Evolutionary conservation across 1,284 basidiomycete species (phyloP).

Genomic region (Mycena citricolor): DNA sequence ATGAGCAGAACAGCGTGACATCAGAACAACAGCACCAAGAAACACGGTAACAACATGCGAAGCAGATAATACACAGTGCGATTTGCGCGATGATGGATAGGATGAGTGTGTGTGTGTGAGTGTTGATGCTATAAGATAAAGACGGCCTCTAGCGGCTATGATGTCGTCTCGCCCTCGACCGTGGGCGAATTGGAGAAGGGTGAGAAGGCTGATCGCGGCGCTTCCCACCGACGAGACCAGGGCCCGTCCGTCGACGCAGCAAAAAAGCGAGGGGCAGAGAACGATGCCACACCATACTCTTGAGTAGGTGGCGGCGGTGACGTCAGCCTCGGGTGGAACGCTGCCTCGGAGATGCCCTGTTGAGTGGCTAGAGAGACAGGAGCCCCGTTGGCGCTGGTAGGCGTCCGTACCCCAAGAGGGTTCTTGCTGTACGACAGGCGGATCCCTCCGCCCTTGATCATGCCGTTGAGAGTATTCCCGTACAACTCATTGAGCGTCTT

Average conservation of each 20-base stretch:
- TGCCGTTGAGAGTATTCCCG: conserved; percentile 85
- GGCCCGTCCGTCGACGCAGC: conserved; percentile 8
- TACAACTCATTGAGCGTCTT: conserved; percentile 87
- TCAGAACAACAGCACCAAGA: no score
- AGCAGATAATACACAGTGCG: no score
- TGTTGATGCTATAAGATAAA: no score
- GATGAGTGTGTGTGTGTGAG: no score
- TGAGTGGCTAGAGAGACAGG: not conserved
- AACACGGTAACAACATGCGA: no score
- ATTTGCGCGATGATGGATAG: no score
- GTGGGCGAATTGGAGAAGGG: no score
- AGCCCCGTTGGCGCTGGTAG: conserved; percentile 50
- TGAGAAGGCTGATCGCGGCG: no score
- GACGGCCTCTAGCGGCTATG: no score
- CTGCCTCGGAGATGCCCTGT: conserved; percentile 17
- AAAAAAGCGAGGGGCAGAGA: conserved; percentile 17
- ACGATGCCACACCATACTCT: conserved; percentile 3
- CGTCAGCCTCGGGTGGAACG: conserved; percentile 21
- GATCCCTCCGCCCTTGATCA: conserved; percentile 94
- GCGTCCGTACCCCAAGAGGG: conserved; percentile 82
- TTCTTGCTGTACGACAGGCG: conserved; percentile 96
- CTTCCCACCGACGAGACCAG: no score
- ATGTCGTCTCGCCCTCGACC: no score
- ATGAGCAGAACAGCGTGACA: no score
- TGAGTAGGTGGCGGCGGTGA: conserved; percentile 16